Base-by-base conservation (phyloP, 305 asterid genomes). In the Nicotiana rustica region DNA sequence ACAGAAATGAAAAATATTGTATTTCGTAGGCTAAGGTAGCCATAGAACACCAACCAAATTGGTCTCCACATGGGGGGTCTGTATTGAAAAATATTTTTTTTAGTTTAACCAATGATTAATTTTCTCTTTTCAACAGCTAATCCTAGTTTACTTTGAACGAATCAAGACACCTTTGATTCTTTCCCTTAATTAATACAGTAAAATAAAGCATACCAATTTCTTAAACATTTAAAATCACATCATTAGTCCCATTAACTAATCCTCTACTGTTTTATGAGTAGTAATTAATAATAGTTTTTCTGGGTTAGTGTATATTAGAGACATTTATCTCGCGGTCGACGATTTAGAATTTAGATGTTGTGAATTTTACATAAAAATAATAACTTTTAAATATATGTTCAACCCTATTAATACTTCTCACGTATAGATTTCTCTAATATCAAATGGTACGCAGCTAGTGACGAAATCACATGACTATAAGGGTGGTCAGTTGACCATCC, bases 61-160 rank as follows among this genome's bases (percentile, higher is more conserved):
- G 89, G 91, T 85, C 88, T 82, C 89, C 89, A 86, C 86, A 83
- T 84, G 86, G 86, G 89, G 83, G 89, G 82, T 81, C 83, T 80
- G 81, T 86, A 80, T 33, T 66, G n/a, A 60, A 19, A 80, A 84
- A 84, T 35, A 47, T 0, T 66, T 6, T 25, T 71, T 76, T 67
- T 67, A 75, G 81, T 67, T 78, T 17, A 47, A 65, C 75, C 78
- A 71, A 82, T 81, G 77, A 62, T 81, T 77, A 18, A 67, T 65
- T 80, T 33, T 85, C 29, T 33, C 52, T 77, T 79, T 73, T 47
- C 33, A 36, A 69, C 55, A 25, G 64, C 68, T 57, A 81, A 55
- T 73, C 41, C 49, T 60, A 41, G 57, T 57, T 29, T 12, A 12
- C 68, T 78, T 60, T 78, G 68, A 85, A 85, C n/a, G 71, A 82